Evolutionary conservation across 192 early-diverging fungal species (phyloP).

Genomic region (Coemansia sp.): DNA sequence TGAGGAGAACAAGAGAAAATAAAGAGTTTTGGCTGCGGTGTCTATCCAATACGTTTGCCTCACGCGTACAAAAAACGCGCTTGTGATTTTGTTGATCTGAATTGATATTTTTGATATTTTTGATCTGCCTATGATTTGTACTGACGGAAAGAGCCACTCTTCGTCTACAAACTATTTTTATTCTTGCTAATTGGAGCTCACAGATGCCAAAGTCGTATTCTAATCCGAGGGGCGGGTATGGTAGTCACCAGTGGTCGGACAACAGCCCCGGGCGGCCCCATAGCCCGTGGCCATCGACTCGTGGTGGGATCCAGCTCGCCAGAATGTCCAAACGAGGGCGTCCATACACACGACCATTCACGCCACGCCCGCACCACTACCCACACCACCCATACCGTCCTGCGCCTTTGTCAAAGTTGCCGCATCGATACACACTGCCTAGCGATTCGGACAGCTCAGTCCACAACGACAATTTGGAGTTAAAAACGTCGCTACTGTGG

Average conservation of each 20-base stretch:
- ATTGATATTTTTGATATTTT: not conserved
- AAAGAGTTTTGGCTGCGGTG: too few species aligned
- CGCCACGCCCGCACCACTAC: not conserved
- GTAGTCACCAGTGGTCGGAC: not conserved
- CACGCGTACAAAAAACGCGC: too few species aligned
- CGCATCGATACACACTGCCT: too few species aligned
- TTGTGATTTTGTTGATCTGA: not conserved
- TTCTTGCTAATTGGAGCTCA: not conserved
- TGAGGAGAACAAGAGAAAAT: too few species aligned
- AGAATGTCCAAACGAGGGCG: not conserved
- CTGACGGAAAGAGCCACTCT: too few species aligned
- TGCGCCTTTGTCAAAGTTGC: not conserved
- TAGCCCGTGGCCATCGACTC: not conserved
- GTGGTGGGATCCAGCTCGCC: not conserved
- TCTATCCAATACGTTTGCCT: too few species aligned
- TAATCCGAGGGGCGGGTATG: not conserved
- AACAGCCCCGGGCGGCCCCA: not conserved
- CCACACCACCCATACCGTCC: not conserved
- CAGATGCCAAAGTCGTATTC: constrained; percentile 1
- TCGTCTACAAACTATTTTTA: not conserved
- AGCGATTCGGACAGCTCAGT: not conserved
- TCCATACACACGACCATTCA: not conserved
- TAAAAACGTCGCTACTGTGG: constrained; percentile 8
- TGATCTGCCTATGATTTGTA: not conserved
- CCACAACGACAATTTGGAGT: not conserved